Base-by-base conservation (phyloP, 768 basidiomycete genomes). In the Tulasnella sp. region DNA sequence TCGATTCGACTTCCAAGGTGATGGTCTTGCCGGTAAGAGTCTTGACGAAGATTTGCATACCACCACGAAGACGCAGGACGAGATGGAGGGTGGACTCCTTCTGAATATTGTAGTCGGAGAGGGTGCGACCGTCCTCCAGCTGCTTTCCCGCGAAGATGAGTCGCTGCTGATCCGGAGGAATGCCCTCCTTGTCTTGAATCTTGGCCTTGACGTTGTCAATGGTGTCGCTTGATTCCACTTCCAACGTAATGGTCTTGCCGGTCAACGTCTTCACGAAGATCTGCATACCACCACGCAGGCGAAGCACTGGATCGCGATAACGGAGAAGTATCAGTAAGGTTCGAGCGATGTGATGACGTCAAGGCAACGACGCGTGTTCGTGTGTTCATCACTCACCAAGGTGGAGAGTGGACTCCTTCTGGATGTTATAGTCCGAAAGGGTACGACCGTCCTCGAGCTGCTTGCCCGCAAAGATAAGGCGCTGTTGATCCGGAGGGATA, bases 381-480 rank as follows among this genome's bases (percentile, higher is more conserved):
- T 15, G 34, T 15, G 34, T 38, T 70, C 69, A 64, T 69, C 70
- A 38, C 34, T 38, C 34, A 38, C 34, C 94, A 41, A 73, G 64
- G 55, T 69, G 69, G 42, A 73, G 68, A 31, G 72, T 74, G 17
- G 67, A 71, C 66, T 73, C 72, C 63, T 73, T 72, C 62, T 72
- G 73, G 50, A 74, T 73, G 67, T 73, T 74, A 70, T 74, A 76
- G 64, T 76, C 76, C 29, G 73, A 73, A 3, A 92, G 78, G 0
- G 92, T 96, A 49, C 92, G 85, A 2, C 92, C 92, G 58, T 96
- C 92, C 69, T 94, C 92, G 11, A 93, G 74, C 68, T 94, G 92
- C 75, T 94, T 94, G 48, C 92, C 92, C 45, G 92, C 92, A 64
- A 93, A 94, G 63, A 77, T 77, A 38, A 74, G 66, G 48, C 78